A percentile compares a stretch with the other conserved stretches of the same genome.
Conservation (phyloP, 2,329 filamentous ascomycete genomes). For the Daldinia eschscholtzii region DNA sequence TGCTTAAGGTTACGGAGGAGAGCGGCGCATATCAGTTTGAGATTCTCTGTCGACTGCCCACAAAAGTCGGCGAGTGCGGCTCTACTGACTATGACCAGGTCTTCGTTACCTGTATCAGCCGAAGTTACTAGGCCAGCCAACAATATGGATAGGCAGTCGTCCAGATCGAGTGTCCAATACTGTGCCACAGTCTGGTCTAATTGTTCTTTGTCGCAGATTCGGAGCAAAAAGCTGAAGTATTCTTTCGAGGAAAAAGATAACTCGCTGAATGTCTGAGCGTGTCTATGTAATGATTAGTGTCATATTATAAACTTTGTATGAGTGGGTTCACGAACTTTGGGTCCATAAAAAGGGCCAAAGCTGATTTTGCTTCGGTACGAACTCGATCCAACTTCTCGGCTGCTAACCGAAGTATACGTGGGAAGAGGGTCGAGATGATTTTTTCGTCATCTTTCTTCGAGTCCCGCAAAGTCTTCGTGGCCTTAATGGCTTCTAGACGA, state of each 20-base stretch:
- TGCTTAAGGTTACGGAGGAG: conserved; percentile 67
- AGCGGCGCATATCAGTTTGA: conserved; percentile 62
- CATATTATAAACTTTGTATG: background rate
- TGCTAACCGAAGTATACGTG: conserved; percentile 74
- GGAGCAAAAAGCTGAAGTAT: conserved; percentile 70
- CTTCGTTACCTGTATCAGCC: conserved; percentile 82
- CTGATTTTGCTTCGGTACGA: conserved; percentile 73
- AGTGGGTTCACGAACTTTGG: conserved; percentile 57
- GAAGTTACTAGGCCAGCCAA: conserved; percentile 78
- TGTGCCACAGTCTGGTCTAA: conserved; percentile 56
- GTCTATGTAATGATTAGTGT: conserved; percentile 51
- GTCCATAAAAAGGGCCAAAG: conserved; percentile 61
- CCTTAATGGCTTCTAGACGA: conserved; percentile 82
- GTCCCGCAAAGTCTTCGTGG: conserved; percentile 73
- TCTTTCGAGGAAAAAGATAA: conserved; percentile 68
- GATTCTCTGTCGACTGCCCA: conserved; percentile 55
- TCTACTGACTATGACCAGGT: conserved; percentile 77
- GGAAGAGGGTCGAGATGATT: conserved; percentile 58
- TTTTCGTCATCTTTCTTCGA: conserved; percentile 31
- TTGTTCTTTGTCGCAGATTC: conserved; percentile 56
- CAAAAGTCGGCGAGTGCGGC: conserved; percentile 72
- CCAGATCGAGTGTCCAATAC: conserved; percentile 52
- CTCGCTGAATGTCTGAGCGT: conserved; percentile 53
- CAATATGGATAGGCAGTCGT: conserved; percentile 64
- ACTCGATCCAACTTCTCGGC: conserved; percentile 93